A percentile compares a stretch with the other conserved stretches of the same genome.
Evolutionary conservation across 176 grass and related monocot species (phyloP).

Genomic region (Elaeis guineensis): DNA sequence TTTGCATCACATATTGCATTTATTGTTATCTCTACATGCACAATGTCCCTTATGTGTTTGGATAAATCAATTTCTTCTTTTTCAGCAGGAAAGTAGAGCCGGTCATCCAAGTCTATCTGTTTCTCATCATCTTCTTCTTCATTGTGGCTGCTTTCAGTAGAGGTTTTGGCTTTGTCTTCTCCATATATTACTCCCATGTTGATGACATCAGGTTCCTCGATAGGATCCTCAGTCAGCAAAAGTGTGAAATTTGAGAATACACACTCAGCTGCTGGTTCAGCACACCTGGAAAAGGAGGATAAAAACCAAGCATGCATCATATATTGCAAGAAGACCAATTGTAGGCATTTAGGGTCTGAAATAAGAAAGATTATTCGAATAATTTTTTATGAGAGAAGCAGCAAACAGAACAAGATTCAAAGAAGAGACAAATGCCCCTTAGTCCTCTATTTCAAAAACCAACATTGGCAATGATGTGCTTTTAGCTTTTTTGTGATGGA

Average conservation of each 20-base stretch:
- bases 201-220: constrained; percentile 50
- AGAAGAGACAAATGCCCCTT: too few species aligned
- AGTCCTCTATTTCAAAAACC: too few species aligned
- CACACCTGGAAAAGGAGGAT: constrained; percentile 39
- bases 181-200: constrained; percentile 36
- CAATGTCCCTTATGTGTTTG: constrained; percentile 61
- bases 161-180: constrained; percentile 22
- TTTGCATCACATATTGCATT: constrained; percentile 47
- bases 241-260: constrained; percentile 71
- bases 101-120: constrained; percentile 68
- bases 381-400: too few species aligned
- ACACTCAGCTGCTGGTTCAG: constrained; percentile 45
- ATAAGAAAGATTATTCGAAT: too few species aligned
- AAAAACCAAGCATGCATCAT: background rate
- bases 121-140: constrained; percentile 27
- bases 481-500: too few species aligned
- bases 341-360: too few species aligned
- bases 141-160: background rate
- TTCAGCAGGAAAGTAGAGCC: constrained; percentile 50
- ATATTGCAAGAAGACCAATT: too few species aligned
- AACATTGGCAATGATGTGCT: too few species aligned
- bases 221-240: constrained; percentile 46
- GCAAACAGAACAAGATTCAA: too few species aligned
- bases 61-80: constrained; percentile 75
- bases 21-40: constrained; percentile 64